These are phyloP conservation scores for Trichoderma sp. DNA, from an alignment of 2,329 filamentous ascomycete species.

Conservation along the genomic window DNA sequence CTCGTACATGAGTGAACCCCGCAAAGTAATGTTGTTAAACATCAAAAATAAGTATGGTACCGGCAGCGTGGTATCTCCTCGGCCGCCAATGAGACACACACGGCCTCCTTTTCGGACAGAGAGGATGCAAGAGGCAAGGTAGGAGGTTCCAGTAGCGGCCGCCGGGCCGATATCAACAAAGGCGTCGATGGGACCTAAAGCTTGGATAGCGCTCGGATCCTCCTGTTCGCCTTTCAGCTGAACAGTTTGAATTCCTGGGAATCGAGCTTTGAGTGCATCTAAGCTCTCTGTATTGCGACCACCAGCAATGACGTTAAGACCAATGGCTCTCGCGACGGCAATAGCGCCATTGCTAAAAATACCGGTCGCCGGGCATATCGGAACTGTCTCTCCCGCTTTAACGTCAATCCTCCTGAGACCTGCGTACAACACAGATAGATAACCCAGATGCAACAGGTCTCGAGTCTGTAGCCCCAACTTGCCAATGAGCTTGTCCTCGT, in stretches of 20 bases:
- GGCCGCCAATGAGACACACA: background rate
- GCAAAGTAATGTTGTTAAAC: background rate
- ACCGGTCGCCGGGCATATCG: background rate
- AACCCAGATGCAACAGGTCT: background rate
- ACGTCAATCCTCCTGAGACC: background rate
- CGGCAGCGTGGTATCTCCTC: background rate
- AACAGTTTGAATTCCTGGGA: background rate
- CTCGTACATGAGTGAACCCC: background rate
- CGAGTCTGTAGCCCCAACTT: background rate
- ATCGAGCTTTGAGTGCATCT: background rate
- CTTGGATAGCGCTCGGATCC: background rate
- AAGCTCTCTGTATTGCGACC: background rate
- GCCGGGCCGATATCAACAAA: background rate
- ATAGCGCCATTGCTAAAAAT: background rate
- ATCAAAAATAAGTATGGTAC: background rate
- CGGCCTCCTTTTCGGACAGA: background rate
- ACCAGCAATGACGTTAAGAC: background rate
- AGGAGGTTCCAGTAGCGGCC: background rate
- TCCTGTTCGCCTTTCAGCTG: background rate
- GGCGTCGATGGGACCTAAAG: background rate
- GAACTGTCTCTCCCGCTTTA: background rate
- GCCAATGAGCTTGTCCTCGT: background rate
- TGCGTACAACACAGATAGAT: background rate
- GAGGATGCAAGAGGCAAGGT: background rate
- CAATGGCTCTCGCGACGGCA: background rate